Base-by-base conservation (phyloP, 768 basidiomycete genomes). In the Leccinum sublutescens region DNA sequence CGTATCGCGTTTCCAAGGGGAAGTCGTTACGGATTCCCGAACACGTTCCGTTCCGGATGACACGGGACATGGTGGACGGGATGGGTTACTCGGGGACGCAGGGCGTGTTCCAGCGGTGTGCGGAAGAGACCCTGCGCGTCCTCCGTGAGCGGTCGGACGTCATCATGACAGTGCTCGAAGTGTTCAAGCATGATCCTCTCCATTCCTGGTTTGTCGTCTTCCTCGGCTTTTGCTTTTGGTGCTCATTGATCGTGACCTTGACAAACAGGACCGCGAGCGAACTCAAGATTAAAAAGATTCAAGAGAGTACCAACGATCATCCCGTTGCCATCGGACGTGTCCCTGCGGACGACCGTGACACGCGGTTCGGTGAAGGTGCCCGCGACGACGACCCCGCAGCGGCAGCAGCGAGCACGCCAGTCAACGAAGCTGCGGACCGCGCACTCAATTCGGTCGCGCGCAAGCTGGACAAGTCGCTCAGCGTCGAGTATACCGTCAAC, bases 121-220 rank as follows among this genome's bases (percentile, higher is more conserved):
- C 93, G 1, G 95, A 99, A 74, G 93, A 98, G 73, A 97, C 95
- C 0, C 75, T 99, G 7, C 86, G 95, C 12, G 96, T 99, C 5
- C 78, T 98, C 34, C 84, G 95, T 11, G 87, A 89, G 40, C 84
- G 87, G 10, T 91, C 92, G 0, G 89, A 87, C 34, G 85, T 96
- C 49, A 88, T 99, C 68, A 85, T 95, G 82, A 98, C 95, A 1
- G 90, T 99, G 4, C 80, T 99, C 38, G 95, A 97, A 68, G 96
- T 98, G 14, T 97, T 98, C 84, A 93, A 91, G 72, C 85, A 96
- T 68, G 96, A 99, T 72, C 96, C 97, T 5, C 80, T 99, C 19
- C 91, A 98, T 66, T 88, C 85, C 31, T 98, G 96, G 95, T 93
- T 52, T 36, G 84, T 64, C 57, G 4, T 1, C n/a, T 14, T 19